Conservation (phyloP, 345 rosid genomes). For the Corchorus capsularis region DNA sequence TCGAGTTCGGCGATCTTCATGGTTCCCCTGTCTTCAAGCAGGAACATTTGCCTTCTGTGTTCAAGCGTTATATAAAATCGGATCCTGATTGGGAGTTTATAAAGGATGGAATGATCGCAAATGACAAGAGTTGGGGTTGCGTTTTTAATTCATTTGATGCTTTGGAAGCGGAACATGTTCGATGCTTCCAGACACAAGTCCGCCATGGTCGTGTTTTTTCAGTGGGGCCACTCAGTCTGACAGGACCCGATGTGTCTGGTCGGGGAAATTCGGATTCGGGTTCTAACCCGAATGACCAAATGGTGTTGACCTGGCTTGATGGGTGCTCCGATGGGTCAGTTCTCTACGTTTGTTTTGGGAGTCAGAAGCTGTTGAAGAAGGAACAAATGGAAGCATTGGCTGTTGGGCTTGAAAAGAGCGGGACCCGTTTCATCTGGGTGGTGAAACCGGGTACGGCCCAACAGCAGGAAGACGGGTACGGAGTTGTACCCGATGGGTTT, state of each 20-base stretch:
- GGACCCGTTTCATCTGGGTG: constrained; percentile 58
- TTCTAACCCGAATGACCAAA: not conserved
- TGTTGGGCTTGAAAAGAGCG: constrained; percentile 53
- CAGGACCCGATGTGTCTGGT: constrained; percentile 34
- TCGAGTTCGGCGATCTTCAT: constrained; percentile 46
- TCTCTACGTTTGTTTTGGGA: constrained; percentile 67
- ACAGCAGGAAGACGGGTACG: constrained; percentile 23
- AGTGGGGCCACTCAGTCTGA: constrained; percentile 55
- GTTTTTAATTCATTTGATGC: constrained; percentile 49
- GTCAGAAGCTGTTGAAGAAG: constrained; percentile 44
- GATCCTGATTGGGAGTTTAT: constrained; percentile 40
- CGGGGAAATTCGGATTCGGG: not conserved
- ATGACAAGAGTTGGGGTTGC: constrained; percentile 44
- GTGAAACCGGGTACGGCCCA: constrained; percentile 37
- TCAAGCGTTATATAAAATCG: constrained; percentile 30
- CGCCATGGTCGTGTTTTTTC: constrained; percentile 55
- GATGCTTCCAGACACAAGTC: constrained; percentile 34
- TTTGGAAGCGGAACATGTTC: constrained; percentile 44
- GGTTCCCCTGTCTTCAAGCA: constrained; percentile 42
- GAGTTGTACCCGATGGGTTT: constrained; percentile 42
- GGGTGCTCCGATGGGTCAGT: constrained; percentile 54
- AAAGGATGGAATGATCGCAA: constrained; percentile 36
- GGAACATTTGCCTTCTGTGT: constrained; percentile 52
- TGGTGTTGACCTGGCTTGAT: constrained; percentile 56
- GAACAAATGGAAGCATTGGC: constrained; percentile 58